Base-by-base conservation (phyloP, 2,329 filamentous ascomycete species). In the Calonectria henricotiae region DNA sequence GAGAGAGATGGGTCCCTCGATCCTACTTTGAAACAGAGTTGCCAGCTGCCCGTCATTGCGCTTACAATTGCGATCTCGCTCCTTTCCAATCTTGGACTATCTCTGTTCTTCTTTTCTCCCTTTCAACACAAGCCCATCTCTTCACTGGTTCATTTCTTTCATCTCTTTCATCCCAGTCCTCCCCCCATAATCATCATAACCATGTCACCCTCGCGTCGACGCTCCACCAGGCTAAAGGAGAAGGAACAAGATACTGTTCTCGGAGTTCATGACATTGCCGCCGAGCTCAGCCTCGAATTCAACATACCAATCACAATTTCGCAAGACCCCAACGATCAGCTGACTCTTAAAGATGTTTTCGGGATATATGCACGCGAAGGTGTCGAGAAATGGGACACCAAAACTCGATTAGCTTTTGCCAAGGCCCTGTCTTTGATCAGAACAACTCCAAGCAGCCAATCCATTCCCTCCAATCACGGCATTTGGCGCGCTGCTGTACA, bases 341-440 rank as follows among this genome's bases (percentile, higher is more conserved):
- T 25, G 3, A 17, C 30, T n/a, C 15, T 68, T 13, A 23, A 55
- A 4, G 47, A 63, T 5, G 65, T 68, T 23, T 32, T 68, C 30
- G 41, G 17, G 23, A 63, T 68, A 4, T 68, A 68, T 41, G 23
- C 54, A 15, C 39, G 20, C n/a, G 47, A 68, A 23, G 65, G 65
- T n/a, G 23, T 39, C 13, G 35, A 67, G 13, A 51, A 30, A 8
- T 68, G 65, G 65, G 39, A 55, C 30, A 46, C n/a, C 8, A 17
- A 58, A 20, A 62, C 65, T 37, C 62, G 54, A 41, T 51, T 63
- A 11, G 39, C 46, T n/a, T 68, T 68, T 6, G 65, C 47, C 60
- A 68, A 68, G 41, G 60, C 49, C 5, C 65, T 68, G 7, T 49
- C 65, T 6, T 15, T 63, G 7, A 55, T 68, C 27, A 68, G 63